phyloP scores from a whole-genome alignment of 2,329 filamentous ascomycete genomes.

The Venturia pyrina region DNA sequence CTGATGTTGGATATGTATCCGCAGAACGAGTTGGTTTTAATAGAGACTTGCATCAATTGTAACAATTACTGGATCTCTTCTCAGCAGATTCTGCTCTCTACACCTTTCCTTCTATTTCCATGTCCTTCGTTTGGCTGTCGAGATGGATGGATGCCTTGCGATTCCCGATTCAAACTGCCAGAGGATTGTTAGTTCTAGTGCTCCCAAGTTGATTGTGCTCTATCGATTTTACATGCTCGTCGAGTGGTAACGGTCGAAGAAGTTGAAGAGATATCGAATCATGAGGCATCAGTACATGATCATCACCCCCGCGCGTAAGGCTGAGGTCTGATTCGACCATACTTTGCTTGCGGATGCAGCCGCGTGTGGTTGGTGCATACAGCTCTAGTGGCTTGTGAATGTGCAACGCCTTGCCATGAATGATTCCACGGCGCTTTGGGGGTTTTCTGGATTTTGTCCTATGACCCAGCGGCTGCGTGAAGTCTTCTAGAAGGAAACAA shows the following conservation, averaged over 20 bases:
- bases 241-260: no score
- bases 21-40: no score
- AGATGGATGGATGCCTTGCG: no score
- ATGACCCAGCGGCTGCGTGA: not conserved
- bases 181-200: no score
- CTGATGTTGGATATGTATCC: not conserved
- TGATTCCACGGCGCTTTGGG: not conserved
- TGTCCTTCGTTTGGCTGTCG: no score
- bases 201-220: no score
- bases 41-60: not conserved
- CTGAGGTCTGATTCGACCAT: slow-evolving; percentile 14
- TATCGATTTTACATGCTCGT: no score
- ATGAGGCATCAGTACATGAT: not conserved
- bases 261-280: not conserved
- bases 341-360: slow-evolving; percentile 15
- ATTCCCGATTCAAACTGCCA: no score
- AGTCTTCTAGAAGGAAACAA: slow-evolving; percentile 1
- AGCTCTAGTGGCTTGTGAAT: slow-evolving; percentile 3
- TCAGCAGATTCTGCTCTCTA: slow-evolving; percentile 14
- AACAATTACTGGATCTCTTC: slow-evolving; percentile 14
- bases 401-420: not conserved
- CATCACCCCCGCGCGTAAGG: not conserved
- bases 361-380: slow-evolving; percentile 1
- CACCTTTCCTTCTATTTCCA: no score
- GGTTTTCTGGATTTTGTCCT: not conserved